A percentile compares a stretch with the other conserved stretches of the same genome.
phyloP scores from a whole-genome alignment of 2,329 filamentous ascomycete species.

The Blastomyces percursus region DNA sequence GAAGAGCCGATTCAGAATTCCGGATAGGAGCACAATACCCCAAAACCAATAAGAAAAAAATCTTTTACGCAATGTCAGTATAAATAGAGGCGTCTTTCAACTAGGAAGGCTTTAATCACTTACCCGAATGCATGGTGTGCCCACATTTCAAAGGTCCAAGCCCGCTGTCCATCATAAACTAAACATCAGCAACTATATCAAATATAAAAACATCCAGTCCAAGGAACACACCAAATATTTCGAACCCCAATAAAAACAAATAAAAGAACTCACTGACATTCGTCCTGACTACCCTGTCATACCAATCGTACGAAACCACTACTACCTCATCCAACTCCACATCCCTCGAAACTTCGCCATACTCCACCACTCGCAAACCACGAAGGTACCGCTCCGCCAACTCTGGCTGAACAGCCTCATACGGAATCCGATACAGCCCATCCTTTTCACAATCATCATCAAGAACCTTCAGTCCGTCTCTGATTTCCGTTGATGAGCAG shows the following conservation, averaged over 20 bases:
- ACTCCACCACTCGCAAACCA: conserved; percentile 25
- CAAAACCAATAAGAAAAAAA: conserved; percentile 32
- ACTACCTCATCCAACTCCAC: conserved; percentile 19
- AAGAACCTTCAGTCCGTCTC: conserved; percentile 19
- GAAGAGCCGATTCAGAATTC: conserved; percentile 24
- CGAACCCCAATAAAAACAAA: not conserved
- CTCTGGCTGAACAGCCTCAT: conserved; percentile 14
- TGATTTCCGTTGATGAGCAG: conserved; percentile 18
- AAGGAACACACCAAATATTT: not conserved
- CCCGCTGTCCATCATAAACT: conserved; percentile 17
- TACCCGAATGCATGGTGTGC: conserved; percentile 31
- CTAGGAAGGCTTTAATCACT: conserved; percentile 6
- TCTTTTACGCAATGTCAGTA: conserved; percentile 10
- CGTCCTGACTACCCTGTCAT: conserved; percentile 22
- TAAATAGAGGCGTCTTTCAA: not conserved
- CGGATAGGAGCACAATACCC: conserved; percentile 27
- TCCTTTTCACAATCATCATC: conserved; percentile 21
- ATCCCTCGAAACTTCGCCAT: conserved; percentile 18
- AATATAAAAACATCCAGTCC: not conserved
- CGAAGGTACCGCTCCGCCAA: conserved; percentile 26
- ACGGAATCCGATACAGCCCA: conserved; percentile 19
- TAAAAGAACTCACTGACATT: conserved; percentile 19
- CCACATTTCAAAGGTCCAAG: conserved; percentile 26
- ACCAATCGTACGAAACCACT: conserved; percentile 25
- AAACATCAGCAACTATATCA: not conserved